Base-by-base conservation (phyloP, 257 asterid genomes). In the Petrea volubilis region DNA sequence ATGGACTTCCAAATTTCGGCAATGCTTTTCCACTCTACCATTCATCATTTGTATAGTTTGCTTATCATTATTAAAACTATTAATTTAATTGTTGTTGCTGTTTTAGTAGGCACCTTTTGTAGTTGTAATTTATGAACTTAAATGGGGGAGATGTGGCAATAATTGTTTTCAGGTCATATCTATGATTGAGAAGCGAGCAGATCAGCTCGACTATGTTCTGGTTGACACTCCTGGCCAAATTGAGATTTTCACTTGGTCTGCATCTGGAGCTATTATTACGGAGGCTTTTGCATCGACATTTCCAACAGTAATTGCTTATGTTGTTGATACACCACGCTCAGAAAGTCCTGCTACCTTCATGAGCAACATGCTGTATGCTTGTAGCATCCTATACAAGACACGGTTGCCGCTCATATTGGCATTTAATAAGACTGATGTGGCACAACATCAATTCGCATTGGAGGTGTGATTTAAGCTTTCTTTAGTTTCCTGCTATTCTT, bases 201-300 rank as follows among this genome's bases (percentile, higher is more conserved):
- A 91, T 80, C 83, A 91, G 74, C 82, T 94, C 58, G 98, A 94
- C 84, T 94, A 91, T 71, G 97, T 94, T 78, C 81, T 94, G 51
- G 97, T 94, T 78, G 99, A 94, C 82, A 94, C 97, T 65, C 99
- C 99, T 72, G 97, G 99, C 38, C 99, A 94, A 79, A 94, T 94
- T 47, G 97, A 91, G 83, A 91, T 89, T 55, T 94, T 94, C 85
- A 94, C 97, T 41, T 94, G 99, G 99, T 94, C 99, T 64, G 99
- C 99, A 29, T 94, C 99, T 55, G 97, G 99, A 47, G 93, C 96
- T 60, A 91, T 94, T 43, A 94, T 94, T 46, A 94, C 99, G 4
- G 97, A 94, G 81, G 91, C 99, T 68, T 94, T 91, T 80, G 97
- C 99, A 55, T 94, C 99, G 38, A 94, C 99, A 43, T 94, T 94